Evolutionary conservation across 305 asterid species (phyloP).

Genomic region (Ilex paraguariensis): DNA sequence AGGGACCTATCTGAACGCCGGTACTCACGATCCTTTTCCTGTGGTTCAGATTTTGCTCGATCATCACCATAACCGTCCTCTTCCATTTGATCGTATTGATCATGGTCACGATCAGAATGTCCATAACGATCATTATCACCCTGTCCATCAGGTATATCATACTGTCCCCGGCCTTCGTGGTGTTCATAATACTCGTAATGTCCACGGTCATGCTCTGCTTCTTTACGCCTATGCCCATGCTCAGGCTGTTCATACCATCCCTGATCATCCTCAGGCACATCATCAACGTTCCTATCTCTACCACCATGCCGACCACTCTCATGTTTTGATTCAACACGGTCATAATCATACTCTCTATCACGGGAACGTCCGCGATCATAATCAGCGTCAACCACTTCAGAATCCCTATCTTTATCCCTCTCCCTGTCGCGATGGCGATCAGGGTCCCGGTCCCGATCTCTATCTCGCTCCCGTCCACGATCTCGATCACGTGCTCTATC

Average conservation of each 20-base stretch:
- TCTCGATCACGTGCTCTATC: constrained; percentile 51
- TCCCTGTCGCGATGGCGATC: constrained; percentile 38
- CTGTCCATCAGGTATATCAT: constrained; percentile 41
- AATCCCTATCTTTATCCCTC: constrained; percentile 41
- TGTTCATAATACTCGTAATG: constrained; percentile 54
- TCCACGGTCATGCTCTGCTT: constrained; percentile 44
- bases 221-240: constrained; percentile 34
- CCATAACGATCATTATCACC: constrained; percentile 61
- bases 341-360: constrained; percentile 61
- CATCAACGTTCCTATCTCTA: constrained; percentile 42
- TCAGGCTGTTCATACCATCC: constrained; percentile 55
- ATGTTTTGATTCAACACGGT: constrained; percentile 47
- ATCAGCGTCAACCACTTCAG: constrained; percentile 44
- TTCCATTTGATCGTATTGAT: constrained; percentile 77
- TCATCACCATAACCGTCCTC: constrained; percentile 70
- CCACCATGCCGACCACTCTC: constrained; percentile 47
- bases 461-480: constrained; percentile 43
- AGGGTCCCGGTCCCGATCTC: constrained; percentile 41
- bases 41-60: constrained; percentile 47
- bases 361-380: constrained; percentile 62
- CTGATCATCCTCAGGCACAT: constrained; percentile 47
- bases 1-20: constrained; percentile 49
- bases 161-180: constrained; percentile 36
- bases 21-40: constrained; percentile 47
- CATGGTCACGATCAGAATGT: constrained; percentile 52